phyloP scores from a whole-genome alignment of 164 flowering plant genomes.

The Magnolia sinica region DNA sequence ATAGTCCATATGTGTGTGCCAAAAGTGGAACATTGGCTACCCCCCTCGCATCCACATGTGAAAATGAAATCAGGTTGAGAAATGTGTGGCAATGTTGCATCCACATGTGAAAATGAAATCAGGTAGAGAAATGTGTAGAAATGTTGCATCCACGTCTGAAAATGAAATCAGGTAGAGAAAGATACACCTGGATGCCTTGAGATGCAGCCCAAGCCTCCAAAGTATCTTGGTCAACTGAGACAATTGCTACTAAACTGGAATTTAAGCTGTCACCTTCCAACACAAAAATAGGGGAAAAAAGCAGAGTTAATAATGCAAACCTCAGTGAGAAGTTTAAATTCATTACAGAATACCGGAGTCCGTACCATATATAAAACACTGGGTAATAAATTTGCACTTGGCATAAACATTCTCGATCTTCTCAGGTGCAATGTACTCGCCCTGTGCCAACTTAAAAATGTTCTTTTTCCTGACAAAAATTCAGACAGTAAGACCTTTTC shows the following conservation, averaged over 20 bases:
- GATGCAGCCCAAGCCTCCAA: constrained; percentile 75
- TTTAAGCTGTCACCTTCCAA: constrained; percentile 85
- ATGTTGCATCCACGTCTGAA: not conserved
- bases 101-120: not conserved
- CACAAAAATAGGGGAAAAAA: not conserved
- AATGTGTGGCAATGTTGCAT: not conserved
- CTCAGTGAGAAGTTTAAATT: not conserved
- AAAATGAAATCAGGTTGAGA: not conserved
- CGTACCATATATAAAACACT: constrained; percentile 93
- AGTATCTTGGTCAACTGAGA: constrained; percentile 68
- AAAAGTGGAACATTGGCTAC: too few relatives aligned
- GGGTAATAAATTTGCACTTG: constrained; percentile 81
- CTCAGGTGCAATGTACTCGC: constrained; percentile 96
- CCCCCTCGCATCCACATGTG: not conserved
- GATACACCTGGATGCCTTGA: constrained; percentile 65
- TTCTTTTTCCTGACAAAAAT: constrained; percentile 77
- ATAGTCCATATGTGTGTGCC: too few relatives aligned
- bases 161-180: not conserved
- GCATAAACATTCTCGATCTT: constrained; percentile 95
- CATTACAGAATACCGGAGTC: not conserved
- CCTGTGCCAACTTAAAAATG: constrained; percentile 96
- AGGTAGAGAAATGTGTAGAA: not conserved
- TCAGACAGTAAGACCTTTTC: not conserved
- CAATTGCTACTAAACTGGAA: constrained; percentile 76
- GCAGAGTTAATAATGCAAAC: not conserved